Evolutionary conservation across 805 yeast species (phyloP).

Genomic region (Metschnikowia aberdeeniae): DNA sequence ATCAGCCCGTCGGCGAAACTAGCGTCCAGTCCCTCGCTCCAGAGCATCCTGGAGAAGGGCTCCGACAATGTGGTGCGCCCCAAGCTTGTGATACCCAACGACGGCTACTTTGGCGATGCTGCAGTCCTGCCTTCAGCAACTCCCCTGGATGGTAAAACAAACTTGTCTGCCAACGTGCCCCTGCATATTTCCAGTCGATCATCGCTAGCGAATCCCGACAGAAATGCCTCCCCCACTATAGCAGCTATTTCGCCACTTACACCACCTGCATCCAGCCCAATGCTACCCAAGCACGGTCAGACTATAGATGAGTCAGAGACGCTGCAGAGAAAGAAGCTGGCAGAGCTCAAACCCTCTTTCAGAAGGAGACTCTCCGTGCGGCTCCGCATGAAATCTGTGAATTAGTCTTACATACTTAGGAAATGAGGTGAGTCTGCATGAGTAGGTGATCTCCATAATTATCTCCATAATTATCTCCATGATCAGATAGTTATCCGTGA

Average conservation of each 20-base stretch:
- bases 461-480: too few relatives aligned
- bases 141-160: not conserved
- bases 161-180: not conserved
- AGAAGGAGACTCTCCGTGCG: slow-evolving; percentile 9
- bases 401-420: not conserved
- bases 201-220: not conserved
- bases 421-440: too few relatives aligned
- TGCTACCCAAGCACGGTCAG: not conserved
- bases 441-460: too few relatives aligned
- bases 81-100: not conserved
- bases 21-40: slow-evolving; percentile 3
- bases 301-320: not conserved
- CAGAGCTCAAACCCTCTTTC: slow-evolving; percentile 3
- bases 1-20: not conserved
- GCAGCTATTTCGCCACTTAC: slow-evolving; percentile 5
- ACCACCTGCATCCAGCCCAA: slow-evolving; percentile 1
- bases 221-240: not conserved
- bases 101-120: not conserved
- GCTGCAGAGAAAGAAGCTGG: not conserved
- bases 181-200: not conserved
- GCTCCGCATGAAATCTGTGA: slow-evolving; percentile 1
- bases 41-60: slow-evolving; percentile 2
- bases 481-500: too few relatives aligned
- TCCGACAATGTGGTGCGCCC: not conserved
- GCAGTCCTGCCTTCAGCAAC: not conserved